phyloP scores from a whole-genome alignment of 2,329 filamentous ascomycete genomes.

The Fusarium euwallaceae region DNA sequence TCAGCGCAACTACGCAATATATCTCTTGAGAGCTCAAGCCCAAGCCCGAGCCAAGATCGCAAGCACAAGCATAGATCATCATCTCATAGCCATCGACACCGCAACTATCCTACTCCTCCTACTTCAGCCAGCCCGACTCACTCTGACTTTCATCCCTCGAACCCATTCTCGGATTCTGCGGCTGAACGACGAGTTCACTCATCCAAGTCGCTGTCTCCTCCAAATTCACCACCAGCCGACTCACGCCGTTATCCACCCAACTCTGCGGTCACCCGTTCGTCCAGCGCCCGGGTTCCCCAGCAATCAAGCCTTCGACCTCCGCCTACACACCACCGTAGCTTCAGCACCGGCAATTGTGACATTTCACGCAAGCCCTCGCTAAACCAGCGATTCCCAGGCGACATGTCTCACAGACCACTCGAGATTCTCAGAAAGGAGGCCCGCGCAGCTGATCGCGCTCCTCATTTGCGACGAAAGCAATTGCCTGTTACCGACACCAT shows the following conservation, averaged over 20 bases:
- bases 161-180: constrained; percentile 52
- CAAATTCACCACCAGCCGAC: constrained; percentile 33
- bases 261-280: constrained; percentile 51
- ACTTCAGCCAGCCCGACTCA: constrained; percentile 66
- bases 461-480: constrained; percentile 74
- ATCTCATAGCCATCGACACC: constrained; percentile 18
- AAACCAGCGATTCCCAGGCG: constrained; percentile 68
- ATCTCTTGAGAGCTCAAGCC: constrained; percentile 30
- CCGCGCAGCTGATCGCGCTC: constrained; percentile 75
- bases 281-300: constrained; percentile 42
- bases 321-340: constrained; percentile 40
- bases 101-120: constrained; percentile 62
- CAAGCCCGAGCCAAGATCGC: constrained; percentile 22
- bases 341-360: constrained; percentile 33
- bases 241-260: constrained; percentile 44
- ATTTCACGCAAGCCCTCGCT: constrained; percentile 37
- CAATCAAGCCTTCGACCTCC: constrained; percentile 18
- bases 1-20: constrained; percentile 37
- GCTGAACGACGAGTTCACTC: constrained; percentile 32
- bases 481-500: constrained; percentile 81
- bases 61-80: constrained; percentile 21
- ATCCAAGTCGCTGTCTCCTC: constrained; percentile 31
- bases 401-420: constrained; percentile 75
- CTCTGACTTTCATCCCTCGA: constrained; percentile 60
- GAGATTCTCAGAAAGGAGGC: constrained; percentile 74